Base-by-base conservation (phyloP, 305 asterid genomes). In the Fraxinus paxiana region DNA sequence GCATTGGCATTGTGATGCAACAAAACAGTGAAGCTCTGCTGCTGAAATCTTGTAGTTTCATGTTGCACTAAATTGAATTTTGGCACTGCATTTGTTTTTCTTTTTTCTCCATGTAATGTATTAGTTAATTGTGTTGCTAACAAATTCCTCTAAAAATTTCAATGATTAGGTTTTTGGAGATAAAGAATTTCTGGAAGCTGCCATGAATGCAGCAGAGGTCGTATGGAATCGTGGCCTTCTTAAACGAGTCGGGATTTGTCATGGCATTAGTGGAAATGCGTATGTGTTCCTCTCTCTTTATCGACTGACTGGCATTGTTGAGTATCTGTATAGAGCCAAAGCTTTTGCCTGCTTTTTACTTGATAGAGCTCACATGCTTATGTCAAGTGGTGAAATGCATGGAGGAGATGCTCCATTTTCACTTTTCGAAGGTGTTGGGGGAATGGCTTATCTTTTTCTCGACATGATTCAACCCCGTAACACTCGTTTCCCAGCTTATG, bases 221-320 rank as follows among this genome's bases (percentile, higher is more conserved):
- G 95, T 91, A 61, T 93, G 97, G 97, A 90, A 84, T 33, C 93
- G 92, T 0, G 97, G 97, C 2, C 91, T 92, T 20, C 89, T 92
- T 61, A 90, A 87, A 83, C 87, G 93, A 24, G 90, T 90, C 0
- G 94, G 95, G 35, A 81, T 92, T 37, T 93, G 97, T 80, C 97
- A 93, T 80, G 97, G 97, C 46, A 89, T 92, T 72, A 90, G 97
- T 13, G 97, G 97, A 54, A 93, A 93, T 63, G 86, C 95, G 7
- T 93, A 91, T 41, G 88, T 78, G 37, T 92, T 93, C 83, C 89
- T 93, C 10, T 88, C 95, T 6, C 91, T 92, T n/a, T 91, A 92
- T 77, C 93, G 92, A 3, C 81, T 93, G 37, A 93, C 97, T 1
- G 93, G 97, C 28, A 78, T 88, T 5, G 79, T 73, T 13, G 89